Evolutionary conservation across 1,284 basidiomycete species (phyloP).

Genomic region (Pyrrhoderma lamaoense): DNA sequence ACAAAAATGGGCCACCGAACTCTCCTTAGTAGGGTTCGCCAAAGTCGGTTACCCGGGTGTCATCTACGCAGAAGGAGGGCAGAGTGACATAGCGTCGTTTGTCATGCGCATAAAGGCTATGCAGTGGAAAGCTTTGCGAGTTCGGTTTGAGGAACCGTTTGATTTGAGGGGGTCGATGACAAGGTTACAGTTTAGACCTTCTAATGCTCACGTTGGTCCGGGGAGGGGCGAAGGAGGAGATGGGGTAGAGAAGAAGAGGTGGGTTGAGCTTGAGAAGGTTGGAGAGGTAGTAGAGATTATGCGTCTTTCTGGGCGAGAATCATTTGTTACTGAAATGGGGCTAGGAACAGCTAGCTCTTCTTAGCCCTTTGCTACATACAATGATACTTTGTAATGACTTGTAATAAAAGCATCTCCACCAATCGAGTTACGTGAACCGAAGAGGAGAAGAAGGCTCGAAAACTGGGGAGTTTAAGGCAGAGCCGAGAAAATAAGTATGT

Average conservation of each 20-base stretch:
- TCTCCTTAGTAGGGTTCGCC: slow-evolving; percentile 56
- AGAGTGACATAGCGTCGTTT: slow-evolving; percentile 52
- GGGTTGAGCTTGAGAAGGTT: slow-evolving; percentile 62
- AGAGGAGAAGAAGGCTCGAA: no score
- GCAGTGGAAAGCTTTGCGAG: slow-evolving; percentile 69
- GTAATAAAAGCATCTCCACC: no score
- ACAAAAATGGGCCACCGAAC: slow-evolving; percentile 49
- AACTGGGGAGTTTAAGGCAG: no score
- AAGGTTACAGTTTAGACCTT: neutral
- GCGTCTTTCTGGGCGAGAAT: slow-evolving; percentile 46
- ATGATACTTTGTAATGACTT: no score
- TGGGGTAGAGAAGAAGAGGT: slow-evolving; percentile 20
- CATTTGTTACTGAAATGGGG: slow-evolving; percentile 55
- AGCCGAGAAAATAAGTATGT: no score
- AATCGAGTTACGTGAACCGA: no score
- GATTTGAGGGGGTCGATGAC: slow-evolving; percentile 1
- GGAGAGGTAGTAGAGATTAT: slow-evolving; percentile 65
- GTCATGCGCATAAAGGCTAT: slow-evolving; percentile 61
- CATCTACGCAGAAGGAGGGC: slow-evolving; percentile 58
- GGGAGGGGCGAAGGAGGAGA: neutral
- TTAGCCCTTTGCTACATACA: no score
- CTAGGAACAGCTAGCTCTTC: slow-evolving; percentile 39
- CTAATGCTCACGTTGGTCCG: neutral
- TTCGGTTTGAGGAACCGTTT: slow-evolving; percentile 51
- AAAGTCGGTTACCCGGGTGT: slow-evolving; percentile 70